Conservation (phyloP, 805 yeast genomes). For the Komagataella pastoris region DNA sequence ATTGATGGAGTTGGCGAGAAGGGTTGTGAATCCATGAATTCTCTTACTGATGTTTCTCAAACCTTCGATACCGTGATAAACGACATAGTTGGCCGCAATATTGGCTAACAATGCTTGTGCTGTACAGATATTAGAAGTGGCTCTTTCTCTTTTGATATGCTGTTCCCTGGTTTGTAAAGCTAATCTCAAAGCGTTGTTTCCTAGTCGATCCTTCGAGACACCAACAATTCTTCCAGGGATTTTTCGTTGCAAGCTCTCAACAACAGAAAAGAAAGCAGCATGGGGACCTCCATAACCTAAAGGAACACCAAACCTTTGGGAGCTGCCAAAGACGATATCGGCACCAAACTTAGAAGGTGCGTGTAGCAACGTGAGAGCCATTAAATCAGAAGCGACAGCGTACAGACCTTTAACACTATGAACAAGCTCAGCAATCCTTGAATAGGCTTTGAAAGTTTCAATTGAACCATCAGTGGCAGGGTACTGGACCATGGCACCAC, state of each 20-base stretch:
- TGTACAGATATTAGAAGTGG: slow-evolving; percentile 95
- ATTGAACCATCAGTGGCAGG: slow-evolving; percentile 80
- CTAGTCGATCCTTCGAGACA: slow-evolving; percentile 81
- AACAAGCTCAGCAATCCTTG: slow-evolving; percentile 44
- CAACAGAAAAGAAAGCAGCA: slow-evolving; percentile 92
- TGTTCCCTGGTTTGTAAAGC: slow-evolving; percentile 98
- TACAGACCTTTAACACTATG: slow-evolving; percentile 66
- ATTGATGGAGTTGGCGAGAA: slow-evolving; percentile 49
- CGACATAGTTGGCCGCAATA: slow-evolving; percentile 90
- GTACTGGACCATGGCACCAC: slow-evolving; percentile 83
- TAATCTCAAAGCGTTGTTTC: slow-evolving; percentile 77
- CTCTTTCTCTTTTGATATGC: slow-evolving; percentile 94
- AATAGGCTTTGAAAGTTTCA: slow-evolving; percentile 31
- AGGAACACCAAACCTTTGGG: slow-evolving; percentile 97
- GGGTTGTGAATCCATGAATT: slow-evolving; percentile 58
- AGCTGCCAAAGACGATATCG: slow-evolving; percentile 82
- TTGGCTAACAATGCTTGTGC: slow-evolving; percentile 96
- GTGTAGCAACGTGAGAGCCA: slow-evolving; percentile 75
- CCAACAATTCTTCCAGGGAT: slow-evolving; percentile 97
- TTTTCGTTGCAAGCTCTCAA: slow-evolving; percentile 70
- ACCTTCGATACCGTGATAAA: slow-evolving; percentile 91
- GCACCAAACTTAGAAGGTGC: slow-evolving; percentile 85
- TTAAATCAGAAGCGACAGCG: slow-evolving; percentile 81
- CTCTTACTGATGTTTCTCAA: slow-evolving; percentile 65
- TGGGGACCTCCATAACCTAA: slow-evolving; percentile 98